Conservation (phyloP, 495 filamentous ascomycete species). For the Jackrogersella minutella region DNA sequence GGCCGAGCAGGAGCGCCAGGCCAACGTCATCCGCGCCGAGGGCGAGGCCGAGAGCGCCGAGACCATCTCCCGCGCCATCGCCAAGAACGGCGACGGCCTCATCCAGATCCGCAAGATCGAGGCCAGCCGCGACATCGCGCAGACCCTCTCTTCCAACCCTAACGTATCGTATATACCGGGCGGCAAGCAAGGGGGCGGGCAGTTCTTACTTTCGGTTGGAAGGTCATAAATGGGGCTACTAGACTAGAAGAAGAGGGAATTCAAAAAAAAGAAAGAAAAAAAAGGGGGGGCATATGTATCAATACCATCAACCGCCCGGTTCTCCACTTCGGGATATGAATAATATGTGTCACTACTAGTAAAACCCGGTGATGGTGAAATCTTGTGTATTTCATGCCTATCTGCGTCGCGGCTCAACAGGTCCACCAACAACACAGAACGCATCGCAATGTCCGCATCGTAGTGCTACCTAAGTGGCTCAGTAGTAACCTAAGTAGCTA, state of each 20-base stretch:
- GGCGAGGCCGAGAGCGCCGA: constrained; percentile 97
- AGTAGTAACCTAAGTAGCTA: no score
- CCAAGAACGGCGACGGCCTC: constrained; percentile 89
- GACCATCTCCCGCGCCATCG: constrained; percentile 89
- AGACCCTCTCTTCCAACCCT: constrained; percentile 86
- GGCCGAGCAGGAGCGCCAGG: constrained; percentile 98
- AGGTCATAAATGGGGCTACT: constrained; percentile 41
- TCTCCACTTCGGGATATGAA: constrained; percentile 46
- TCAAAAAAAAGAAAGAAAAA: background rate
- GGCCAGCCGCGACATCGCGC: constrained; percentile 94
- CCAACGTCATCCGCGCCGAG: constrained; percentile 96
- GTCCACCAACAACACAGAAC: background rate
- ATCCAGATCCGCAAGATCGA: constrained; percentile 97
- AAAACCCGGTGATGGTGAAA: background rate
- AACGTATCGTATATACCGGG: constrained; percentile 96
- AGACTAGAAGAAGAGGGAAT: background rate
- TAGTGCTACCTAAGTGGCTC: no score
- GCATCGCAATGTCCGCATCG: no score
- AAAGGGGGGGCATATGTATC: constrained; percentile 30
- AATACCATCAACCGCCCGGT: constrained; percentile 37
- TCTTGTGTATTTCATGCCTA: background rate
- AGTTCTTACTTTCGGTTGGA: constrained; percentile 60
- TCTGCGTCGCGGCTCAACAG: background rate
- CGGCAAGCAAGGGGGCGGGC: constrained; percentile 68
- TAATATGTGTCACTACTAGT: constrained; percentile 41